Evolutionary conservation across 768 basidiomycete genomes (phyloP).

Genomic region (Gyrodon lividus): DNA sequence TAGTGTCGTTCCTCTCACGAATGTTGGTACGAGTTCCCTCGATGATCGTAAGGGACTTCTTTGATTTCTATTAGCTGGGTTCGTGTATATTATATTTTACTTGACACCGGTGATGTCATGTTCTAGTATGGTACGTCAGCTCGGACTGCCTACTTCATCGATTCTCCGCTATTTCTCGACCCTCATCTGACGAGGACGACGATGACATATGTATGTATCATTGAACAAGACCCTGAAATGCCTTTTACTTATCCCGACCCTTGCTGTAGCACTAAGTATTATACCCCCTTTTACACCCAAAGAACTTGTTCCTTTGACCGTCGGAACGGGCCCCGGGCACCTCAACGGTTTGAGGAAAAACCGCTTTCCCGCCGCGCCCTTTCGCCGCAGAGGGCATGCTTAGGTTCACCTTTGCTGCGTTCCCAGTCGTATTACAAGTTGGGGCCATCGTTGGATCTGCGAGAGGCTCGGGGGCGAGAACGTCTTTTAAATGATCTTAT

Average conservation of each 20-base stretch:
- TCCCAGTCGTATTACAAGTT: no score
- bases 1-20: not conserved
- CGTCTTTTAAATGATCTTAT: no score
- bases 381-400: no score
- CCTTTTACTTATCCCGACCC: not conserved
- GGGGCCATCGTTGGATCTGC: no score
- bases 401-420: no score
- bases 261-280: not conserved
- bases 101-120: constrained; percentile 8
- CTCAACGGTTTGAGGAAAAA: no score
- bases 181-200: not conserved
- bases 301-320: no score
- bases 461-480: no score
- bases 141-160: not conserved
- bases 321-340: no score
- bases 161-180: not conserved
- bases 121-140: constrained; percentile 6
- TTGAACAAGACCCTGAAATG: not conserved
- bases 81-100: constrained; percentile 4
- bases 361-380: no score
- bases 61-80: not conserved
- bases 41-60: no score
- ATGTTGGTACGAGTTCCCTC: constrained; percentile 1
- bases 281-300: not conserved
- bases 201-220: not conserved